Conservation (phyloP, 2,329 filamentous ascomycete genomes). For the Rutstroemia sp. region DNA sequence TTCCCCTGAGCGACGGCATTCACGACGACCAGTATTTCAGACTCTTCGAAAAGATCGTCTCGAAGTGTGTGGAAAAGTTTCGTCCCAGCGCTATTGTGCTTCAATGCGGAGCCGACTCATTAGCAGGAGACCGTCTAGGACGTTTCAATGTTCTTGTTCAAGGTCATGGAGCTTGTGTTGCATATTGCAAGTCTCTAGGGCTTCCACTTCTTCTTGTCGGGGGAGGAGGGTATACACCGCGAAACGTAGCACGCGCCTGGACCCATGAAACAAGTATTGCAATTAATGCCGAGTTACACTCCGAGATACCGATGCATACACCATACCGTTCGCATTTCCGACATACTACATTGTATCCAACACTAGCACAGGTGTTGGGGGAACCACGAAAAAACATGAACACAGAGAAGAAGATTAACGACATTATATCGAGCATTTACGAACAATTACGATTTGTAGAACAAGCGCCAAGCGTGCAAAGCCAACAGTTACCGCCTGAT, state of each 20-base stretch:
- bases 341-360: slow-evolving; percentile 79
- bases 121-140: slow-evolving; percentile 87
- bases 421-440: slow-evolving; percentile 69
- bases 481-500: slow-evolving; percentile 72
- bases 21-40: slow-evolving; percentile 81
- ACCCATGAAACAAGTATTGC: slow-evolving; percentile 92
- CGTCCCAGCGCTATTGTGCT: slow-evolving; percentile 86
- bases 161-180: slow-evolving; percentile 86
- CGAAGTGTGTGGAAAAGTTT: slow-evolving; percentile 72
- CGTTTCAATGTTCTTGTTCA: slow-evolving; percentile 96
- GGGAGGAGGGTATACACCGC: slow-evolving; percentile 90
- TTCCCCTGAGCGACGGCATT: slow-evolving; percentile 84
- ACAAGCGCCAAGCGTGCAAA: slow-evolving; percentile 80
- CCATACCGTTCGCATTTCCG: slow-evolving; percentile 86
- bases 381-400: slow-evolving; percentile 64
- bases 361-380: slow-evolving; percentile 62
- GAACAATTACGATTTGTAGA: slow-evolving; percentile 84
- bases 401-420: slow-evolving; percentile 64
- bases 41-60: slow-evolving; percentile 78
- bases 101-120: slow-evolving; percentile 90
- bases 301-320: slow-evolving; percentile 69
- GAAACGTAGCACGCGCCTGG: slow-evolving; percentile 95
- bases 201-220: slow-evolving; percentile 86
- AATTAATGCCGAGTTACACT: slow-evolving; percentile 63
- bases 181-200: slow-evolving; percentile 73